Percentiles rank a stretch among this genome's conserved stretches.
Evolutionary conservation across 2,329 filamentous ascomycete species (phyloP).

Genomic region (Anthostomella pinea): DNA sequence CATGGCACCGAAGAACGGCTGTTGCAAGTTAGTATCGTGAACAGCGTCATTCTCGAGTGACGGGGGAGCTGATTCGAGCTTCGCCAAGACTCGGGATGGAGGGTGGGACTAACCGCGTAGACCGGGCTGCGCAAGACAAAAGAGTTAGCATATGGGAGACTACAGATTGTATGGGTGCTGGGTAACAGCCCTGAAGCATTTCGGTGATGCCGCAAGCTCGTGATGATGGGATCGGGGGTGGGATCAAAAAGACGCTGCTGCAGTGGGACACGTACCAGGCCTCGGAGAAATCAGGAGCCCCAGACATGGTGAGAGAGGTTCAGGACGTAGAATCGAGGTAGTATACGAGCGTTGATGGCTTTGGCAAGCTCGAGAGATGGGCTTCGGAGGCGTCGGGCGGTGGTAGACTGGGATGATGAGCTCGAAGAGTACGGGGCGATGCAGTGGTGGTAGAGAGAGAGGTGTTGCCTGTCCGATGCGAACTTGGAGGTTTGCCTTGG

Average conservation of each 20-base stretch:
- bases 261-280: constrained; percentile 34
- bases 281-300: constrained; percentile 31
- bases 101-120: constrained; percentile 83
- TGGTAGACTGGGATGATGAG: constrained; percentile 16
- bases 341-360: constrained; percentile 9
- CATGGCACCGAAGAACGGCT: constrained; percentile 81
- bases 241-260: constrained; percentile 17
- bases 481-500: constrained; percentile 23
- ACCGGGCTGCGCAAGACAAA: constrained; percentile 67
- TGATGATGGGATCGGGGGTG: constrained; percentile 20
- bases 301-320: constrained; percentile 26
- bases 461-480: constrained; percentile 21
- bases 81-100: constrained; percentile 17
- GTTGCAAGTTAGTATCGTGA: constrained; percentile 20
- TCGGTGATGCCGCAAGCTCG: constrained; percentile 15
- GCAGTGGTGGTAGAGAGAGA: constrained; percentile 12
- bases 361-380: constrained; percentile 10
- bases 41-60: constrained; percentile 37
- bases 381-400: constrained; percentile 8
- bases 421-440: constrained; percentile 7
- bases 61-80: constrained; percentile 18
- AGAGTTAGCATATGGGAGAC: constrained; percentile 22
- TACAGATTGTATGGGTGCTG: neutral
- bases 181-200: constrained; percentile 2
- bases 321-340: constrained; percentile 10